phyloP scores from a whole-genome alignment of 129 eudicot genomes.

The Dittrichia graveolens region DNA sequence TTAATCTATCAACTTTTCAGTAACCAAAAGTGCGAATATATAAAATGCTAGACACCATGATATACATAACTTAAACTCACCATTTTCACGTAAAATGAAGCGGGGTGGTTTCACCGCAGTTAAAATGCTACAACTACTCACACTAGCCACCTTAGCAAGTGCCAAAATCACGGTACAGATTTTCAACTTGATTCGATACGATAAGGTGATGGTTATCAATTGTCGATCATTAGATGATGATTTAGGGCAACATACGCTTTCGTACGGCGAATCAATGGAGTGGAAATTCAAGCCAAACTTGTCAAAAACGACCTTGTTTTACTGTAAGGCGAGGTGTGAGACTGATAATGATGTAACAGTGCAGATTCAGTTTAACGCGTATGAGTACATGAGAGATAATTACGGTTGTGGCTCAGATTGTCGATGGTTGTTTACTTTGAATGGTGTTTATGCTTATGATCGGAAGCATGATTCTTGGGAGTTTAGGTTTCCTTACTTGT shows the following conservation, averaged over 20 bases:
- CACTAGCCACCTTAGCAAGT: slow-evolving; percentile 17
- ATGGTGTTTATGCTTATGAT: slow-evolving; percentile 29
- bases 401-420: slow-evolving; percentile 37
- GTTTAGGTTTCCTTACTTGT: slow-evolving; percentile 28
- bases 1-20: slow-evolving; percentile 8
- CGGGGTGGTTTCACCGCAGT: background rate
- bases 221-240: slow-evolving; percentile 38
- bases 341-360: background rate
- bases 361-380: slow-evolving; percentile 32
- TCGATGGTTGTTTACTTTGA: slow-evolving; percentile 32
- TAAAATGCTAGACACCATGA: slow-evolving; percentile 5
- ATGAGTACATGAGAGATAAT: slow-evolving; percentile 35
- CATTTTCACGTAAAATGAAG: slow-evolving; percentile 7
- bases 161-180: slow-evolving; percentile 27
- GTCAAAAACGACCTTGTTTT: slow-evolving; percentile 30
- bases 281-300: slow-evolving; percentile 43
- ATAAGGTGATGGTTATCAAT: slow-evolving; percentile 20
- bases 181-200: slow-evolving; percentile 33
- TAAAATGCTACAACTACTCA: slow-evolving; percentile 6
- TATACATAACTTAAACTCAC: slow-evolving; percentile 2
- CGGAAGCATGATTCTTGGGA: slow-evolving; percentile 30
- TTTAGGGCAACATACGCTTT: slow-evolving; percentile 26
- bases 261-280: slow-evolving; percentile 28
- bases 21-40: slow-evolving; percentile 20
- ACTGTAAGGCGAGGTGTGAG: slow-evolving; percentile 30